Evolutionary conservation across 345 rosid genomes (phyloP).

Genomic region (Adansonia digitata): DNA sequence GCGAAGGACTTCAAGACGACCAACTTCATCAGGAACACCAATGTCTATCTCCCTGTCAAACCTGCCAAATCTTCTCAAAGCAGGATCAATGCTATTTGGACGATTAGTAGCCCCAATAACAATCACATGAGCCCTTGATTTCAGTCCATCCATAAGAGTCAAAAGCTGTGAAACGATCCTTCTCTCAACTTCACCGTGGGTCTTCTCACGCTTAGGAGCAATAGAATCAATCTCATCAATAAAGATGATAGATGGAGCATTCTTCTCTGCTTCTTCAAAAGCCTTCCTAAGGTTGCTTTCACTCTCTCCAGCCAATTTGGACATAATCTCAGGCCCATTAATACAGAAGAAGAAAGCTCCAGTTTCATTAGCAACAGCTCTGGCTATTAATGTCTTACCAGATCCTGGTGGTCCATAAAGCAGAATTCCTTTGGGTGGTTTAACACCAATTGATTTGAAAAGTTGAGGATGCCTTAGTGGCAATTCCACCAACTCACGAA

Average conservation of each 20-base stretch:
- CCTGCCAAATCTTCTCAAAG: constrained; percentile 49
- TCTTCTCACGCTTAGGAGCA: too few species aligned
- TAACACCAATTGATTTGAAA: constrained; percentile 61
- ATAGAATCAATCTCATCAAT: too few species aligned
- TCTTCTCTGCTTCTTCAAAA: constrained; percentile 65
- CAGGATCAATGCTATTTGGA: constrained; percentile 49
- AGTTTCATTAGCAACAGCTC: constrained; percentile 73
- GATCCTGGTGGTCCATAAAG: too few species aligned
- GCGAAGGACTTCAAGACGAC: constrained; percentile 52
- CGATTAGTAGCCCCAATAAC: constrained; percentile 50
- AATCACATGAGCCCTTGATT: constrained; percentile 45
- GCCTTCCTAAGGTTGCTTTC: constrained; percentile 69
- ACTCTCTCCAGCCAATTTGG: too few species aligned
- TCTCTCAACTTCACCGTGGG: too few species aligned
- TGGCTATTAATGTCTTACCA: constrained; percentile 59
- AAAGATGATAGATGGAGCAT: too few species aligned
- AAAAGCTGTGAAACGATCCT: constrained; percentile 63
- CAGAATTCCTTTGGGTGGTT: constrained; percentile 65
- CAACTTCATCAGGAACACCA: too few species aligned
- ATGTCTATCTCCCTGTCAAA: too few species aligned
- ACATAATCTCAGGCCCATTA: too few species aligned
- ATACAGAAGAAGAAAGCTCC: too few species aligned
- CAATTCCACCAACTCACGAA: constrained; percentile 67
- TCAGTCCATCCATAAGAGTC: constrained; percentile 50
- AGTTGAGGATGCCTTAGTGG: constrained; percentile 58